Base-by-base conservation (phyloP, 495 filamentous ascomycete genomes). In the Penicillium desertorum region DNA sequence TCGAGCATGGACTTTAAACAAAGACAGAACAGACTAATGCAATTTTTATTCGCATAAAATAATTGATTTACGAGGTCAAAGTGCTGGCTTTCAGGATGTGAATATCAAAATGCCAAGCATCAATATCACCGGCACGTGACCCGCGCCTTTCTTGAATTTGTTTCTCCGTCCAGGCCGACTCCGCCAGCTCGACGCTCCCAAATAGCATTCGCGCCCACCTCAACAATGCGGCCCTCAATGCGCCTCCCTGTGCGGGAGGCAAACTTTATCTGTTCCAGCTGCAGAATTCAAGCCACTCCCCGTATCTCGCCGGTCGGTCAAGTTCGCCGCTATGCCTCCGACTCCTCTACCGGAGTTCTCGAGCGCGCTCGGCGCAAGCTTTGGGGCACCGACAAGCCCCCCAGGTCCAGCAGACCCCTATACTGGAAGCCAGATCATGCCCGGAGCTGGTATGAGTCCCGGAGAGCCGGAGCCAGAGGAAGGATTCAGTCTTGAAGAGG, bases 331-430 rank as follows among this genome's bases (percentile, higher is more conserved):
- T 59, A 76, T 64, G 73, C 74, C 49, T 75, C 72, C 66, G 64
- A 67, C 57, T 61, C 62, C 45, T 64, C 67, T 43, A 4, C 22
- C 0, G 66, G 76, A 50, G 61, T 81, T 49, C 76, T 79, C 48
- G 80, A 84, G 32, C 72, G 73, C 30, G 65, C 84, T 50, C 78
- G 80, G 39, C 67, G 71, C 52, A 78, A 73, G 66, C 72, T 86
- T 56, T 85, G 82, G 81, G 80, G 80, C 20, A 77, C 80, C 10
- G 78, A 83, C 23, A 76, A 75, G 23, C 79, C 82, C 82, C 5
- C 81, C 81, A 4, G 83, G 81, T 19, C 51, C 72, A 45, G 68
- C 77, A 53, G 82, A 85, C 62, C 83, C 81, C 0, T 84, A 84
- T 53, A 72, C 71, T 5, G 70, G 70, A 53, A 71, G 42, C 70